Evolutionary conservation across 768 basidiomycete genomes (phyloP).

Genomic region (Lactifluus subvellereus): DNA sequence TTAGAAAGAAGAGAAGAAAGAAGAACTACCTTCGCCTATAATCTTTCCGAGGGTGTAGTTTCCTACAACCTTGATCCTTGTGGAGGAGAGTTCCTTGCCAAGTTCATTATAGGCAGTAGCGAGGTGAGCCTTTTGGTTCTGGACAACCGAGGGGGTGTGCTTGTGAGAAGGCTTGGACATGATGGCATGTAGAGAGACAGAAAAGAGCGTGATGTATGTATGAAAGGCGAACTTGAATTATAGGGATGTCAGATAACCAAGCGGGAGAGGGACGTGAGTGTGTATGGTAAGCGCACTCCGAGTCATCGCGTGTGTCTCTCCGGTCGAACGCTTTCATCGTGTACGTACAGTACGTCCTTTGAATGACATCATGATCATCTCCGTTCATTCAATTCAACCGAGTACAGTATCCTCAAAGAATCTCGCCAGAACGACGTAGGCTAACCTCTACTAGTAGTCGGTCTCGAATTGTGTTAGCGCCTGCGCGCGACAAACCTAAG

Average conservation of each 20-base stretch:
- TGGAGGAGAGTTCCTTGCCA: conserved; percentile 90
- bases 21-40: conserved; percentile 82
- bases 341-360: not conserved
- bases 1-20: not conserved
- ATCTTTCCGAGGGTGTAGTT: conserved; percentile 92
- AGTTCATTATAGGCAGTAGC: conserved; percentile 96
- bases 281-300: conserved; percentile 8
- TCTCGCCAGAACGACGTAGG: not conserved
- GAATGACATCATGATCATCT: conserved; percentile 6
- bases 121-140: conserved; percentile 82
- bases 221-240: conserved; percentile 11
- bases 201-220: conserved; percentile 18
- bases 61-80: conserved; percentile 85
- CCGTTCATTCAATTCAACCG: not conserved
- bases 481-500: not conserved
- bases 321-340: not conserved
- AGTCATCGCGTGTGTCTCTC: not conserved
- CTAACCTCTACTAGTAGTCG: too few species aligned
- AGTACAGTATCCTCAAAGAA: too few species aligned
- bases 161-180: conserved; percentile 26
- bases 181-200: conserved; percentile 19
- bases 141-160: conserved; percentile 31
- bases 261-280: conserved; percentile 6
- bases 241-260: conserved; percentile 22
- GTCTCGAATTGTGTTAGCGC: not conserved